phyloP scores from a whole-genome alignment of 208 protist species.

The Entamoeba moshkovskii region DNA sequence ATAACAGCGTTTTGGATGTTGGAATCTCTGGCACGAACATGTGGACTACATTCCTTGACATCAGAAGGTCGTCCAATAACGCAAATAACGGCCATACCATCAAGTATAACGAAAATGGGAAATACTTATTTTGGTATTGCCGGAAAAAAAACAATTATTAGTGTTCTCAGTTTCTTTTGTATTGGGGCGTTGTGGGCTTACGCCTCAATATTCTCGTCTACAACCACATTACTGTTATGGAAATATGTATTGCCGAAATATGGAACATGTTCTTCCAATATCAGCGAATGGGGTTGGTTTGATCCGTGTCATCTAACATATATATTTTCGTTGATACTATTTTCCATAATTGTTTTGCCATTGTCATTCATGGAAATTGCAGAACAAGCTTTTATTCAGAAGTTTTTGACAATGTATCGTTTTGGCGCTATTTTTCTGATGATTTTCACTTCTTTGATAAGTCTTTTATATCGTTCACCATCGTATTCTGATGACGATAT shows the following conservation, averaged over 20 bases:
- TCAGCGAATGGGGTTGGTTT: not conserved
- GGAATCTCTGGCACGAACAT: not conserved
- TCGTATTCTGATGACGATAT: not conserved
- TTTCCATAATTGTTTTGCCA: not conserved
- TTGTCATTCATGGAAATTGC: not conserved
- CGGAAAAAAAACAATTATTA: not conserved
- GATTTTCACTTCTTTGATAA: not conserved
- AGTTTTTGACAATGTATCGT: not conserved
- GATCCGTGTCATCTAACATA: not conserved
- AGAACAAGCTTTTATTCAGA: not conserved
- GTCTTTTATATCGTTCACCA: not conserved
- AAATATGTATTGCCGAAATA: not conserved
- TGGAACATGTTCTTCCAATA: not conserved
- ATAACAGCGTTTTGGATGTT: not conserved
- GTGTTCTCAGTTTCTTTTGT: not conserved
- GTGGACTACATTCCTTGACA: not conserved
- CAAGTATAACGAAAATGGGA: not conserved
- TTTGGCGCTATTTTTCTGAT: not conserved
- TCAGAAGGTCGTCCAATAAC: not conserved
- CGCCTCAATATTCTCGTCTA: not conserved
- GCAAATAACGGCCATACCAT: not conserved
- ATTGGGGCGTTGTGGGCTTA: not conserved
- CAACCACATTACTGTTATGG: not conserved
- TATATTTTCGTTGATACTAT: not conserved
- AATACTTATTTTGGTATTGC: not conserved